These are phyloP conservation scores for Russula sp. DNA, from an alignment of 768 basidiomycete genomes.

Conservation along the genomic window DNA sequence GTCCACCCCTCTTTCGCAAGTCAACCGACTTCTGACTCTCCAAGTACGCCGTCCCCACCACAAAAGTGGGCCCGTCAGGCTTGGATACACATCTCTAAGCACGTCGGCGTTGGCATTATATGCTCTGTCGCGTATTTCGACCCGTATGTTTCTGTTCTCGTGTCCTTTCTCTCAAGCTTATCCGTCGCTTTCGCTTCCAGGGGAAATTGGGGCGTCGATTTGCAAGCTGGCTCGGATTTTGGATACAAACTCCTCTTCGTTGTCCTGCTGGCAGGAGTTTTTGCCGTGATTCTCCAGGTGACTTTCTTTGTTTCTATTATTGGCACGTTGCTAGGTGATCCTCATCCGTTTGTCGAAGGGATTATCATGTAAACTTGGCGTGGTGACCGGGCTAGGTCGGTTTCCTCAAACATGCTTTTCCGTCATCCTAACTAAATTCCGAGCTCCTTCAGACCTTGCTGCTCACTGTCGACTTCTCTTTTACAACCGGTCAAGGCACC, in stretches of 20 bases:
- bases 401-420: background rate
- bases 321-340: slow-evolving; percentile 5
- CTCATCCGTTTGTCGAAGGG: slow-evolving; percentile 44
- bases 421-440: slow-evolving; percentile 3
- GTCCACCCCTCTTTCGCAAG: slow-evolving; percentile 3
- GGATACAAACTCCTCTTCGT: slow-evolving; percentile 81
- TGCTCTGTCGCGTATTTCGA: slow-evolving; percentile 89
- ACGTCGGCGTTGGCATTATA: slow-evolving; percentile 80
- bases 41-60: background rate
- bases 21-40: slow-evolving; percentile 6
- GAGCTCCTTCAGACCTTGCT: slow-evolving; percentile 42
- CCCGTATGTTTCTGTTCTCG: slow-evolving; percentile 51
- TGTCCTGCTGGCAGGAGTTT: slow-evolving; percentile 76
- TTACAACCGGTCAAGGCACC: slow-evolving; percentile 43
- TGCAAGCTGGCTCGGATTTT: slow-evolving; percentile 80
- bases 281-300: slow-evolving; percentile 82
- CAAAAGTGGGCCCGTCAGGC: slow-evolving; percentile 16
- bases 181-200: slow-evolving; percentile 36
- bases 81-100: slow-evolving; percentile 52
- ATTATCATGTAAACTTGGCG: slow-evolving; percentile 76
- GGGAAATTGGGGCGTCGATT: slow-evolving; percentile 89
- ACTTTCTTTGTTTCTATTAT: background rate
- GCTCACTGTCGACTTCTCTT: slow-evolving; percentile 49
- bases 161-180: slow-evolving; percentile 1
- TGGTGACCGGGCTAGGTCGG: slow-evolving; percentile 74